Percentiles rank a stretch among this genome's conserved stretches.
phyloP scores from a whole-genome alignment of 345 rosid genomes.

The Lepidium aucheri region DNA sequence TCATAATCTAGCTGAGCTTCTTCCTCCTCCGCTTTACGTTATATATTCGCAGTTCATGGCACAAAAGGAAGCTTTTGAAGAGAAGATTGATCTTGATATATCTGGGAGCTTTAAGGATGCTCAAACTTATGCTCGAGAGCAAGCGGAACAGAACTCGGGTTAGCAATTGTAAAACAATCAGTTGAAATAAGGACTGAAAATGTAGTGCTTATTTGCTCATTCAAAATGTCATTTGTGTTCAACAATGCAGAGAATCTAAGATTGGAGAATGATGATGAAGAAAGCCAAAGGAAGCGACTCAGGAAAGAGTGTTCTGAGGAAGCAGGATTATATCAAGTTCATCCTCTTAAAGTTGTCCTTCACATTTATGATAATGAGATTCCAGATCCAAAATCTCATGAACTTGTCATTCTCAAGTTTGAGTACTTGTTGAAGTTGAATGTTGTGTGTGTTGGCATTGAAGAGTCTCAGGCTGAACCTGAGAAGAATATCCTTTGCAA shows the following conservation, averaged over 20 bases:
- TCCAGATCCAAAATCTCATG: conserved; percentile 46
- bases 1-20: conserved; percentile 74
- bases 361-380: conserved; percentile 54
- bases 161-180: background rate
- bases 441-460: conserved; percentile 61
- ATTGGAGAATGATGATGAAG: conserved; percentile 72
- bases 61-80: conserved; percentile 86
- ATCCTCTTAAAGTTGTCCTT: conserved; percentile 67
- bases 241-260: conserved; percentile 44
- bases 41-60: conserved; percentile 72
- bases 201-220: background rate
- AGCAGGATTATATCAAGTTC: conserved; percentile 48
- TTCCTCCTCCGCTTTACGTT: conserved; percentile 85
- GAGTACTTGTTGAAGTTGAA: conserved; percentile 79
- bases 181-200: background rate
- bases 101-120: conserved; percentile 77
- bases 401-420: conserved; percentile 56
- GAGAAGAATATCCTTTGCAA: conserved; percentile 52
- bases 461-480: conserved; percentile 51
- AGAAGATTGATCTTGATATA: conserved; percentile 59
- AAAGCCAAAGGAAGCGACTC: conserved; percentile 64
- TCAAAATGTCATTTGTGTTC: conserved; percentile 38
- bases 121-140: conserved; percentile 58
- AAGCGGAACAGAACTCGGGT: conserved; percentile 70
- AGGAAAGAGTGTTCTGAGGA: conserved; percentile 60